Conservation (phyloP, 2,329 filamentous ascomycete genomes). For the Alternaria gansuensis region DNA sequence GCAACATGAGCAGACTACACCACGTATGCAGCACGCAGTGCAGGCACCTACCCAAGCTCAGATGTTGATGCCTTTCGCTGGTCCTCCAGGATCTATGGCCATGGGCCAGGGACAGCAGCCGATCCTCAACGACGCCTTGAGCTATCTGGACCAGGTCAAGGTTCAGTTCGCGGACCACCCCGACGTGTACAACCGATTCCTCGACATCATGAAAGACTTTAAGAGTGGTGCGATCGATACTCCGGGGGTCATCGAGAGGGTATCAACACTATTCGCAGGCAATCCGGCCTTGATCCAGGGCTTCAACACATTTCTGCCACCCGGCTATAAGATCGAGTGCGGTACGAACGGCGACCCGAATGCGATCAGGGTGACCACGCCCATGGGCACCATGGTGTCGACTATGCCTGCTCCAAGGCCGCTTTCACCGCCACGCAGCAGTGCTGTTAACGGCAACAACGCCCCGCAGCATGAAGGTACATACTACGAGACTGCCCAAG, state of each 20-base stretch:
- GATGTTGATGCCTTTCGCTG: conserved; percentile 61
- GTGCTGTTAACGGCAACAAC: conserved; percentile 64
- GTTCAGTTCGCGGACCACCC: conserved; percentile 97
- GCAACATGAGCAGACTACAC: conserved; percentile 63
- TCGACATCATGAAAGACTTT: conserved; percentile 99
- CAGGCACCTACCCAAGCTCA: conserved; percentile 63
- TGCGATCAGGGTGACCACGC: conserved; percentile 94
- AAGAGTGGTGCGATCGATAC: conserved; percentile 99
- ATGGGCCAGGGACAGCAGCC: conserved; percentile 83
- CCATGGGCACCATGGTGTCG: conserved; percentile 94
- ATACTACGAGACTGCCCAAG: conserved; percentile 49
- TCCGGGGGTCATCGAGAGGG: conserved; percentile 94
- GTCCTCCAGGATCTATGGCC: conserved; percentile 61
- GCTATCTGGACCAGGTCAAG: conserved; percentile 97
- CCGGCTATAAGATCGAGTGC: conserved; percentile 95
- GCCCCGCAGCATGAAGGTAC: conserved; percentile 54
- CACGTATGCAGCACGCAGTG: conserved; percentile 68
- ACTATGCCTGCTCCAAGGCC: conserved; percentile 72
- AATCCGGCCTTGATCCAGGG: conserved; percentile 96
- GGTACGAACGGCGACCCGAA: conserved; percentile 93
- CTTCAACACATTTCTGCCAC: conserved; percentile 97
- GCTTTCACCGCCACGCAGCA: conserved; percentile 58
- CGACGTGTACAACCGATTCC: conserved; percentile 94
- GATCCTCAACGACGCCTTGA: conserved; percentile 86
- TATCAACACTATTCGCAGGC: conserved; percentile 93